phyloP scores from a whole-genome alignment of 306 rosid genomes.

The Neltuma alba region DNA sequence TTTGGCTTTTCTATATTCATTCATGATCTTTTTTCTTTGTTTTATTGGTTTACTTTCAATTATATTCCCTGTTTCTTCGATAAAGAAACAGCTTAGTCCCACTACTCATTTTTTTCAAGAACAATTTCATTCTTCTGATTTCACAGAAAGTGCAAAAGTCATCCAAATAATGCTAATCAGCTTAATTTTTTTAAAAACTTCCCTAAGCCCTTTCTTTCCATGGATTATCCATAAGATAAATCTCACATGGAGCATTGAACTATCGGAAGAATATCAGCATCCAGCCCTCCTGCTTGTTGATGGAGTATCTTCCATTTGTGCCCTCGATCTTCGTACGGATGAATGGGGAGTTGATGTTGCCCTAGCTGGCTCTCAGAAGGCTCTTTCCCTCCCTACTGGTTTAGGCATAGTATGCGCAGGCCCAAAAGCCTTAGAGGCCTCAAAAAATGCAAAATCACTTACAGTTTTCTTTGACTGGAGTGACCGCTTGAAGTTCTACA shows the following conservation, averaged over 20 bases:
- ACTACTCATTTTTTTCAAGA: not conserved
- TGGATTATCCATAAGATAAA: not conserved
- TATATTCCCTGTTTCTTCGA: not conserved
- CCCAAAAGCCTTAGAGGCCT: conserved; percentile 90
- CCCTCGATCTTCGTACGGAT: conserved; percentile 96
- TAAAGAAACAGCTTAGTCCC: not conserved
- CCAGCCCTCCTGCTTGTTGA: conserved; percentile 94
- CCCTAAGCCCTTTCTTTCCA: not conserved
- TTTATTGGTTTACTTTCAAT: not conserved
- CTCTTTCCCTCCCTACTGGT: conserved; percentile 99
- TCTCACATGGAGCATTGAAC: conserved; percentile 37
- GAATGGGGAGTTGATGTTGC: conserved; percentile 99
- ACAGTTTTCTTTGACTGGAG: conserved; percentile 95
- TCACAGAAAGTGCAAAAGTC: too few relatives aligned
- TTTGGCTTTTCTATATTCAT: not conserved
- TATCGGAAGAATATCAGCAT: conserved; percentile 80
- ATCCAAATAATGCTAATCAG: too few relatives aligned
- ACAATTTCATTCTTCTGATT: not conserved
- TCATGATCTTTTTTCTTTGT: not conserved
- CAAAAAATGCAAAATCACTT: conserved; percentile 79
- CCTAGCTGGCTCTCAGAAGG: conserved; percentile 93
- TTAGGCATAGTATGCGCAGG: conserved; percentile 87
- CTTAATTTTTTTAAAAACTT: too few relatives aligned
- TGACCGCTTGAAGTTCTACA: conserved; percentile 91
- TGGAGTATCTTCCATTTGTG: conserved; percentile 96